Evolutionary conservation across 2,329 filamentous ascomycete genomes (phyloP).

Genomic region (Colletotrichum sublineola): DNA sequence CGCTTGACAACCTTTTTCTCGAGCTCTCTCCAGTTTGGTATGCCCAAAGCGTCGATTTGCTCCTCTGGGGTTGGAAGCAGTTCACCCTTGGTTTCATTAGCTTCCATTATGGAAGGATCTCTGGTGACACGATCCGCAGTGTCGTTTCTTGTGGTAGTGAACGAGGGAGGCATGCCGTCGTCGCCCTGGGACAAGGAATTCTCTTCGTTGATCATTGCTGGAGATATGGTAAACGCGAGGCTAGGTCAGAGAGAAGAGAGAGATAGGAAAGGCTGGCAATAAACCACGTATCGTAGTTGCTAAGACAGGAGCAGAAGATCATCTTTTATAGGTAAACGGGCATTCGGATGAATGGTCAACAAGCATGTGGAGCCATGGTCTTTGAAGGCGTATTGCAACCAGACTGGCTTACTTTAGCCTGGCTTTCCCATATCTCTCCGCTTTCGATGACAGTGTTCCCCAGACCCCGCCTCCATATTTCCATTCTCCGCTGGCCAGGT

Average conservation of each 20-base stretch:
- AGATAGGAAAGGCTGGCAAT: not conserved
- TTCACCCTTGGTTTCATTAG: conserved; percentile 20
- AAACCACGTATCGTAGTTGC: not conserved
- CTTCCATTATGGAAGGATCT: conserved; percentile 21
- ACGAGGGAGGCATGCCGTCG: not conserved
- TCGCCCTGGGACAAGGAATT: conserved; percentile 9
- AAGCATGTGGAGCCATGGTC: not conserved
- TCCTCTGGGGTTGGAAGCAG: conserved; percentile 39
- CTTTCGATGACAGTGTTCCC: conserved; percentile 20
- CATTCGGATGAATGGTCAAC: no score
- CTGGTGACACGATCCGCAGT: conserved; percentile 22
- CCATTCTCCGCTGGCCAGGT: not conserved
- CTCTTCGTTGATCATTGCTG: conserved; percentile 31
- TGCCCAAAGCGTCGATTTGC: conserved; percentile 44
- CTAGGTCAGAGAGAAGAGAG: not conserved
- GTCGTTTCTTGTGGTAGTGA: not conserved
- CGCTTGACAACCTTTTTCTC: conserved; percentile 44
- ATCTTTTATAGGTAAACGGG: conserved; percentile 1
- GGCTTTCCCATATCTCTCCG: conserved; percentile 20
- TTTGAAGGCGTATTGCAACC: not conserved
- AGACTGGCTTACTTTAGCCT: not conserved
- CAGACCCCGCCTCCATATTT: conserved; percentile 31
- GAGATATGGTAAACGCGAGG: not conserved
- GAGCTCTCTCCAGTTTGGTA: conserved; percentile 43
- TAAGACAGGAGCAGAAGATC: not conserved